A percentile compares a stretch with the other conserved stretches of the same genome.
Evolutionary conservation across 805 yeast species (phyloP).

Genomic region (Metahyphopichia silvanorum): DNA sequence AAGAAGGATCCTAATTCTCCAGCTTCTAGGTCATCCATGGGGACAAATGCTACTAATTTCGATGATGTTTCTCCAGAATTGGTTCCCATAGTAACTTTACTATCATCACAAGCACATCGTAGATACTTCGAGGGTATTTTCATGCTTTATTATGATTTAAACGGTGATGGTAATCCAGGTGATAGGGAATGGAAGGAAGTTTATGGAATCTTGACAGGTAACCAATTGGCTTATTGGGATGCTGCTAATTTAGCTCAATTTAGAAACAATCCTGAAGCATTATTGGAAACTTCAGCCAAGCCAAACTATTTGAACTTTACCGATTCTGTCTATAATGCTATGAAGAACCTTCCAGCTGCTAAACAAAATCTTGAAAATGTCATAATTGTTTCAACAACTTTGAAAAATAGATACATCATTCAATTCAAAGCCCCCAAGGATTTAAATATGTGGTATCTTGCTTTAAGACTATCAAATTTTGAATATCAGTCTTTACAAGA

Average conservation of each 20-base stretch:
- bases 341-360: slow-evolving; percentile 63
- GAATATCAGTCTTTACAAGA: slow-evolving; percentile 86
- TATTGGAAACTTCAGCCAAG: slow-evolving; percentile 59
- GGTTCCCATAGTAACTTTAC: slow-evolving; percentile 68
- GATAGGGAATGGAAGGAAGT: slow-evolving; percentile 89
- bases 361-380: slow-evolving; percentile 65
- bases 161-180: slow-evolving; percentile 82
- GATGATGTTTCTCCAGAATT: slow-evolving; percentile 45
- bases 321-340: slow-evolving; percentile 81
- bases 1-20: slow-evolving; percentile 5
- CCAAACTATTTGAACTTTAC: slow-evolving; percentile 89
- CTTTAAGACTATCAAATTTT: slow-evolving; percentile 73
- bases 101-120: slow-evolving; percentile 72
- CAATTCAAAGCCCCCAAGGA: slow-evolving; percentile 69
- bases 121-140: slow-evolving; percentile 75
- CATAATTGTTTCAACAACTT: slow-evolving; percentile 86
- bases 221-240: slow-evolving; percentile 91
- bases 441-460: slow-evolving; percentile 75
- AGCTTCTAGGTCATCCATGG: slow-evolving; percentile 1
- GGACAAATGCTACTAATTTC: slow-evolving; percentile 5
- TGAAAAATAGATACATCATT: slow-evolving; percentile 80
- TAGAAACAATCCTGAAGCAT: slow-evolving; percentile 49
- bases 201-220: slow-evolving; percentile 86
- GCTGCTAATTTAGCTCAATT: slow-evolving; percentile 59
- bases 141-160: slow-evolving; percentile 68